A percentile compares a stretch with the other conserved stretches of the same genome.
Evolutionary conservation across 768 basidiomycete genomes (phyloP).

Genomic region (Suillus variegatus): DNA sequence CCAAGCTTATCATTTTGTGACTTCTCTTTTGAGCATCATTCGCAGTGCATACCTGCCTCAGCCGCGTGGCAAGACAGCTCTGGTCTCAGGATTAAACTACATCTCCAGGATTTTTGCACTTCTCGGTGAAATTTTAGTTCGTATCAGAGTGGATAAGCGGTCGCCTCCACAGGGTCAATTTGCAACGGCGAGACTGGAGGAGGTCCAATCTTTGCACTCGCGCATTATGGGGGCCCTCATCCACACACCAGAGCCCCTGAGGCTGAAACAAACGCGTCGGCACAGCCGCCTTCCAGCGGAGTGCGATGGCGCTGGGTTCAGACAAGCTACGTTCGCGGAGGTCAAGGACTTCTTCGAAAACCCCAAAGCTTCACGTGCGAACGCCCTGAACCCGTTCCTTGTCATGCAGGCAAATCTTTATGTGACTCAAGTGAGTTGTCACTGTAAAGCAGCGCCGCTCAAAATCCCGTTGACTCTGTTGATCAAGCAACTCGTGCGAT

Average conservation of each 20-base stretch:
- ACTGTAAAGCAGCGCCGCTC: background rate
- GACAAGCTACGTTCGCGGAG: conserved; percentile 83
- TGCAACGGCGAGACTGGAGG: conserved; percentile 81
- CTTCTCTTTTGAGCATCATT: conserved; percentile 62
- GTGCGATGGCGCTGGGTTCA: conserved; percentile 70
- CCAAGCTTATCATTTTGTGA: conserved; percentile 20
- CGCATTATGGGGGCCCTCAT: conserved; percentile 74
- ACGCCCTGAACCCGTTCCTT: conserved; percentile 85
- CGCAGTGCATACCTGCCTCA: conserved; percentile 80
- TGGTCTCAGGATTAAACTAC: conserved; percentile 87
- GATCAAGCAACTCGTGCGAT: conserved; percentile 87
- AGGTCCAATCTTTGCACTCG: conserved; percentile 77
- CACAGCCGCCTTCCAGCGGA: conserved; percentile 56
- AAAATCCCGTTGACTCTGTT: background rate
- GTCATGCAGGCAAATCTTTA: conserved; percentile 93
- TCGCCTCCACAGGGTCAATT: conserved; percentile 85
- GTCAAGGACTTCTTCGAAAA: conserved; percentile 92
- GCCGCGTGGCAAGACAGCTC: conserved; percentile 82
- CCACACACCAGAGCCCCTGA: conserved; percentile 75
- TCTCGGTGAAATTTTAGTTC: conserved; percentile 83
- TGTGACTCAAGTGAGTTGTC: conserved; percentile 75
- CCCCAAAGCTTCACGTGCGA: conserved; percentile 81
- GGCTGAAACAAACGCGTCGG: conserved; percentile 58
- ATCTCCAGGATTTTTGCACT: conserved; percentile 84
- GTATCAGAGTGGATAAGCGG: conserved; percentile 84